Evolutionary conservation across 73 alveolate species (phyloP).

Genomic region (Loxodes magnus): DNA sequence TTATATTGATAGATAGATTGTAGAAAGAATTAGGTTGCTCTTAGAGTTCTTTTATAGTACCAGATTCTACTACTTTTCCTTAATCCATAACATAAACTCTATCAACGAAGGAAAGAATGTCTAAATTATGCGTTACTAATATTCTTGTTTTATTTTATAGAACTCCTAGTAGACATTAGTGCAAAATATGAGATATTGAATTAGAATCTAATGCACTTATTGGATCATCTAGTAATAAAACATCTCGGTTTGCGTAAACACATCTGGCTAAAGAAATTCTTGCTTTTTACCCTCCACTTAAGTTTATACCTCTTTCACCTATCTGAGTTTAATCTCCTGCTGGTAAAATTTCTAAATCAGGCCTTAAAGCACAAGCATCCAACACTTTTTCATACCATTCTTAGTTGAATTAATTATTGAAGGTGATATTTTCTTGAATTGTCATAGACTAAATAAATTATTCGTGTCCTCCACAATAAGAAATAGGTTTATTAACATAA

Average conservation of each 20-base stretch:
- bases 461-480: conserved; percentile 15
- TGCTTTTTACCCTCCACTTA: conserved; percentile 60
- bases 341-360: conserved; percentile 30
- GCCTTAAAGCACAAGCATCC: conserved; percentile 21
- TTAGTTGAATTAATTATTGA: conserved; percentile 14
- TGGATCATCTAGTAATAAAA: conserved; percentile 74
- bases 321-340: conserved; percentile 48
- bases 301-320: conserved; percentile 57
- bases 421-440: conserved; percentile 33
- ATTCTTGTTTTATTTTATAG: conserved; percentile 61
- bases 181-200: conserved; percentile 55
- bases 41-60: conserved; percentile 43
- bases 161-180: conserved; percentile 35
- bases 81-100: conserved; percentile 52
- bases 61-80: conserved; percentile 44
- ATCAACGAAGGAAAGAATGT: conserved; percentile 51
- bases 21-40: conserved; percentile 20
- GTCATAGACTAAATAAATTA: conserved; percentile 41
- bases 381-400: conserved; percentile 24
- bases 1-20: conserved; percentile 13
- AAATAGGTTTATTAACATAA: conserved; percentile 7
- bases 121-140: conserved; percentile 75
- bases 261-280: conserved; percentile 42
- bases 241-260: conserved; percentile 32
- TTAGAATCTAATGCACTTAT: conserved; percentile 72